These are phyloP conservation scores for Penicillium concentricum DNA, from an alignment of 2,329 filamentous ascomycete genomes.

Conservation along the genomic window DNA sequence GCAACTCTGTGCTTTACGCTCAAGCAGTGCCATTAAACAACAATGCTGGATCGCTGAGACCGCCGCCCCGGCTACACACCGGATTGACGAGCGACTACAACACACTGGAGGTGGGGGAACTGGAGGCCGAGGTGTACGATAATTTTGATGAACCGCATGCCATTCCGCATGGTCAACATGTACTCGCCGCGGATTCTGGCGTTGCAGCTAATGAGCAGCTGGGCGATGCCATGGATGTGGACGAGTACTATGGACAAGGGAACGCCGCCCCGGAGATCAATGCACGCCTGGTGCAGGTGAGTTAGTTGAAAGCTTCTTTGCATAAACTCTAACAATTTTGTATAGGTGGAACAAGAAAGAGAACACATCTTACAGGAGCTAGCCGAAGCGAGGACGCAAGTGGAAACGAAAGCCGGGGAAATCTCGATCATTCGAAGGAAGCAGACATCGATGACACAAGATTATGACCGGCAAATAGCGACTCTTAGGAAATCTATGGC, in stretches of 20 bases:
- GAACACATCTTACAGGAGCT: slow-evolving; percentile 42
- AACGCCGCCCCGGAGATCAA: slow-evolving; percentile 11
- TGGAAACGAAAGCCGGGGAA: slow-evolving; percentile 57
- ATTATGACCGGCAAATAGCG: slow-evolving; percentile 54
- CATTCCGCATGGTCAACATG: slow-evolving; percentile 10
- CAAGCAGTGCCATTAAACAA: slow-evolving; percentile 6
- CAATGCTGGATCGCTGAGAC: slow-evolving; percentile 23
- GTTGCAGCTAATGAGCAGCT: slow-evolving; percentile 11
- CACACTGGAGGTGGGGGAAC: slow-evolving; percentile 43
- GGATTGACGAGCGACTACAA: slow-evolving; percentile 44
- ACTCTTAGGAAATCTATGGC: slow-evolving; percentile 54
- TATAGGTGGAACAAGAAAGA: slow-evolving; percentile 41
- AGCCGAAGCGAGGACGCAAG: slow-evolving; percentile 39
- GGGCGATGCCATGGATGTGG: slow-evolving; percentile 21
- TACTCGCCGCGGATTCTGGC: background rate
- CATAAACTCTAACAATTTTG: background rate
- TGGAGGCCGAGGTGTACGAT: slow-evolving; percentile 46
- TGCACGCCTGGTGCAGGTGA: slow-evolving; percentile 29
- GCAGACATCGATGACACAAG: slow-evolving; percentile 52
- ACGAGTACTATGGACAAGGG: slow-evolving; percentile 18
- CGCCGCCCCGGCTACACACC: slow-evolving; percentile 32
- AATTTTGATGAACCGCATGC: slow-evolving; percentile 26
- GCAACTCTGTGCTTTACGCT: slow-evolving; percentile 9
- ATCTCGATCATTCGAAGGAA: slow-evolving; percentile 62
- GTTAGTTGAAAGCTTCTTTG: background rate